These are phyloP conservation scores for Corchorus capsularis DNA, from an alignment of 345 rosid species.

Conservation along the genomic window DNA sequence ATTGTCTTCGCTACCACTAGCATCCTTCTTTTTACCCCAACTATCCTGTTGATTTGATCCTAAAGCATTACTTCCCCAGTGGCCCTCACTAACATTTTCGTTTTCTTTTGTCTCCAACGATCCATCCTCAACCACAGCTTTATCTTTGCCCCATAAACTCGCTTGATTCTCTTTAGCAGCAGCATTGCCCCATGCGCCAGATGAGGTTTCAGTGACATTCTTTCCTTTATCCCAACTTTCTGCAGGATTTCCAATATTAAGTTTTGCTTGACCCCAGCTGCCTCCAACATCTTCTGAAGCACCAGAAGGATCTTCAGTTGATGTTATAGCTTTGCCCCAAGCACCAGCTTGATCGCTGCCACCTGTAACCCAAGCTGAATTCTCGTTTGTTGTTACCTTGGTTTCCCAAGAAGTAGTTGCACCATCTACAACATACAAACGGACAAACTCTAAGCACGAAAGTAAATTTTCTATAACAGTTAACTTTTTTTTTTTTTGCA, in stretches of 20 bases:
- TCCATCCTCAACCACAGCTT: slow-evolving; percentile 25
- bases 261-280: slow-evolving; percentile 40
- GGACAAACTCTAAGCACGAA: slow-evolving; percentile 22
- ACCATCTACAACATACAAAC: slow-evolving; percentile 29
- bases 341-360: slow-evolving; percentile 37
- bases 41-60: slow-evolving; percentile 30
- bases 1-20: slow-evolving; percentile 18
- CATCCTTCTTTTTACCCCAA: slow-evolving; percentile 20
- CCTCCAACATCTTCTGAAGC: slow-evolving; percentile 29
- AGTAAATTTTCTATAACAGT: not conserved
- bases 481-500: too few relatives aligned
- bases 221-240: slow-evolving; percentile 27
- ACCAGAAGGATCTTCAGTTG: slow-evolving; percentile 28
- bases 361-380: slow-evolving; percentile 49
- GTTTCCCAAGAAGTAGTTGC: slow-evolving; percentile 48
- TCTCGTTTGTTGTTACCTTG: slow-evolving; percentile 35
- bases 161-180: slow-evolving; percentile 14
- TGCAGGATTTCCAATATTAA: slow-evolving; percentile 21
- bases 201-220: slow-evolving; percentile 18
- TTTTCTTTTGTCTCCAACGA: slow-evolving; percentile 31
- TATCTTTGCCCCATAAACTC: slow-evolving; percentile 32
- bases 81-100: slow-evolving; percentile 4
- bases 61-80: slow-evolving; percentile 24
- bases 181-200: slow-evolving; percentile 30
- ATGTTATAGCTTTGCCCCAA: slow-evolving; percentile 48